Conservation (phyloP, 495 filamentous ascomycete species). For the Neurospora cerealis region DNA sequence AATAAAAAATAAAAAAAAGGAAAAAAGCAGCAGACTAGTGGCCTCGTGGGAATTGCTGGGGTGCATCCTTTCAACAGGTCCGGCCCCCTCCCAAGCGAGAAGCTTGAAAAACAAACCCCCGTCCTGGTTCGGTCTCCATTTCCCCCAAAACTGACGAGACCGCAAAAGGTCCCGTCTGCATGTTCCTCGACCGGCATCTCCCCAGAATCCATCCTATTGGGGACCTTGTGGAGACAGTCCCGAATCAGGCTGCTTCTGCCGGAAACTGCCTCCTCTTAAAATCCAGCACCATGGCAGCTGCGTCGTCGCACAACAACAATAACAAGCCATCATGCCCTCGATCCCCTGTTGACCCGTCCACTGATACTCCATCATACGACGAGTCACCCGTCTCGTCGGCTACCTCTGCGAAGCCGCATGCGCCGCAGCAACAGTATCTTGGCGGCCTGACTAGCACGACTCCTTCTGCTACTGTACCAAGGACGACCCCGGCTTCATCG, state of each 20-base stretch:
- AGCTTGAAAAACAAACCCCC: slow-evolving; percentile 4
- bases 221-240: slow-evolving; percentile 28
- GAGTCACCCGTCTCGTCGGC: slow-evolving; percentile 46
- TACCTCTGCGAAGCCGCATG: slow-evolving; percentile 34
- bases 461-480: slow-evolving; percentile 15
- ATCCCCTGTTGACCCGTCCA: slow-evolving; percentile 41
- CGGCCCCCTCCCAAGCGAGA: slow-evolving; percentile 6
- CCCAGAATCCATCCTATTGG: slow-evolving; percentile 29
- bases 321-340: slow-evolving; percentile 27
- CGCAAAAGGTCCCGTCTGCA: slow-evolving; percentile 26
- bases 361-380: slow-evolving; percentile 37
- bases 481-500: slow-evolving; percentile 25
- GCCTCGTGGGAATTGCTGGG: background rate
- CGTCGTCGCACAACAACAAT: slow-evolving; percentile 38
- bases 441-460: slow-evolving; percentile 35
- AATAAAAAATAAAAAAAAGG: background rate
- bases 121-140: slow-evolving; percentile 1
- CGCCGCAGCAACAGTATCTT: slow-evolving; percentile 31
- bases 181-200: slow-evolving; percentile 35
- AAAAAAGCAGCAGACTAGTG: background rate
- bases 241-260: slow-evolving; percentile 19
- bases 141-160: slow-evolving; percentile 6
- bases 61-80: slow-evolving; percentile 9
- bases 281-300: slow-evolving; percentile 40
- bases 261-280: slow-evolving; percentile 17